Evolutionary conservation across 116 monocot genomes (phyloP).

Genomic region (Cymodocea nodosa): DNA sequence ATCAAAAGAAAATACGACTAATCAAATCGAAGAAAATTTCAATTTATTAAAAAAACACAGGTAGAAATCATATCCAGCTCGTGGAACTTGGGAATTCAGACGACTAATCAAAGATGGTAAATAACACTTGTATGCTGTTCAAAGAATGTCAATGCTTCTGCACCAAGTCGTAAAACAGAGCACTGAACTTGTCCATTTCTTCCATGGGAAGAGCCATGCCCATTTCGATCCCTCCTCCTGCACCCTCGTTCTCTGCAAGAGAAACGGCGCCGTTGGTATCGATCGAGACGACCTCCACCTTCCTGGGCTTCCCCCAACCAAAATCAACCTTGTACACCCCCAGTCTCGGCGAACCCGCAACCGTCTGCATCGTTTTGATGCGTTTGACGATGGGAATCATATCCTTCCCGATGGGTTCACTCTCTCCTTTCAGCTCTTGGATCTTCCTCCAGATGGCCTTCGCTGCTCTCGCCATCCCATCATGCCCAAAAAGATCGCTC

Average conservation of each 20-base stretch:
- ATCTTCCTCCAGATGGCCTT: slow-evolving; percentile 13
- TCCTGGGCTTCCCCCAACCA: slow-evolving; percentile 33
- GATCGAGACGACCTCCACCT: slow-evolving; percentile 23
- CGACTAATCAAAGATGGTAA: too few species aligned
- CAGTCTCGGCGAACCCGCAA: slow-evolving; percentile 31
- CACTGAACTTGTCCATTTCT: slow-evolving; percentile 12
- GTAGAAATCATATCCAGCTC: too few species aligned
- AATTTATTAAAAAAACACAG: too few species aligned
- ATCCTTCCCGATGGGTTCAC: background rate
- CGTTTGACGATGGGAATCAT: background rate
- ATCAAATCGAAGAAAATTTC: too few species aligned
- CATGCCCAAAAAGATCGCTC: slow-evolving; percentile 9
- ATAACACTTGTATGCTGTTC: too few species aligned
- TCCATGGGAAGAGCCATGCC: slow-evolving; percentile 13
- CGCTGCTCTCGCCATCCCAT: slow-evolving; percentile 15
- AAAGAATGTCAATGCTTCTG: too few species aligned
- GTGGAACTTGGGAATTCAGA: too few species aligned
- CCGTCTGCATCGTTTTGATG: background rate
- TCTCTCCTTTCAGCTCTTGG: background rate
- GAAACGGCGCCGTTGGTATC: slow-evolving; percentile 6
- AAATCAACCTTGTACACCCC: slow-evolving; percentile 32
- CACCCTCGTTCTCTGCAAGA: slow-evolving; percentile 21
- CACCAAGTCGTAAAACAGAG: background rate
- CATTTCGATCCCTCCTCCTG: slow-evolving; percentile 23
- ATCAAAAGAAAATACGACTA: too few species aligned